Evolutionary conservation across 1,139 yeast species (phyloP), one percentile per base, ranked within the genome.

Genomic region (Casaregolazyma lundiana): DNA sequence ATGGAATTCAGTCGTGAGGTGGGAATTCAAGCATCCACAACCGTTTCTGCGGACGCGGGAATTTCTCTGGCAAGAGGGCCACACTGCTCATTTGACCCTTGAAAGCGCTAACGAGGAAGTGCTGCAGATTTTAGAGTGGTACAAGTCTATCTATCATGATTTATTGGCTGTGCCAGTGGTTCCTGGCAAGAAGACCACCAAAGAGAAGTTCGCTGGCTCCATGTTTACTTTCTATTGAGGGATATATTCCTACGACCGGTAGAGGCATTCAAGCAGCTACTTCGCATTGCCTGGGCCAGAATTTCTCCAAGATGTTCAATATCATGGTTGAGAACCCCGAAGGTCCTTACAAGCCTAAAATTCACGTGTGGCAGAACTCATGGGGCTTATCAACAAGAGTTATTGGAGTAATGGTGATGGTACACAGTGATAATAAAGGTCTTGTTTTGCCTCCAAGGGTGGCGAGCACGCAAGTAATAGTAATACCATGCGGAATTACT

Each of bases 1-100:
- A 72, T 94, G 99, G 99, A 94, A 94, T 73, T 90, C 97, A 18
- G 97, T 94, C 46, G 98, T 94, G 45, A 83, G 99, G 76, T 94
- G 98, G 99, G 99, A 94, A 72, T 94, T 94, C 75, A 94, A 94
- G 75, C 97, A 94, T 68, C 99, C 99, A 49, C 99, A 94, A 72
- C 99, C 99, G 49, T 94, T 94, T 71, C 74, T 94, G 65, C 86
- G 99, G 78, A 94, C 98, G 13, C 84, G 99, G 72, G 99, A 94
- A 71, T 94, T 94, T 72, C 77, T 94, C 68, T 94, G 99, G 99
- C 99, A 94, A 73, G 99, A 94, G 73, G 99, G 99, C 57, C 99
- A 94, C 73, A 94, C 98, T 46, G 98, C 96, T 47, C 96, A 87
- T 66, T 77, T 92, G 65, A 84, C 94, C 50, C 71, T 73, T 57